These are phyloP conservation scores for Fusarium lyarnte DNA, from an alignment of 2,329 filamentous ascomycete species.

Conservation along the genomic window DNA sequence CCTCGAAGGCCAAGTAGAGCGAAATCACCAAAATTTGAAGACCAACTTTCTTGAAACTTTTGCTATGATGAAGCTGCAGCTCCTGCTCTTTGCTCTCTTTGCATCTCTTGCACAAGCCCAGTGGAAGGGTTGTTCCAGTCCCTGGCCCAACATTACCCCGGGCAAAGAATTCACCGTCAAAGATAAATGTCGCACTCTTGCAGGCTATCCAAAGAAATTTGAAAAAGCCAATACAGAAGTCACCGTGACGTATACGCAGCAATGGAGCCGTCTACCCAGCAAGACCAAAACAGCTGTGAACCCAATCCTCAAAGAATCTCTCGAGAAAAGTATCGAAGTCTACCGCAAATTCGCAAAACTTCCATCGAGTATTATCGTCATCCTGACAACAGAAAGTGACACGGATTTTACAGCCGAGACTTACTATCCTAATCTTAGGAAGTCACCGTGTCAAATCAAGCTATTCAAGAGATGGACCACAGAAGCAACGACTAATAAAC, in stretches of 20 bases:
- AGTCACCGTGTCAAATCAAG: slow-evolving; percentile 12
- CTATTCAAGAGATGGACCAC: slow-evolving; percentile 9
- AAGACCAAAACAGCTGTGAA: not conserved
- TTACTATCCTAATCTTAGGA: not conserved
- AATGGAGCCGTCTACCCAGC: not conserved
- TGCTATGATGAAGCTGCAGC: not conserved
- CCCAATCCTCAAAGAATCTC: slow-evolving; percentile 7
- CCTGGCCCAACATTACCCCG: not conserved
- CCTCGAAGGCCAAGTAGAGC: too few species aligned
- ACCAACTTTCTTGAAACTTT: rapidly evolving
- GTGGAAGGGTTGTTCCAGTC: slow-evolving; percentile 6
- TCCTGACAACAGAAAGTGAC: not conserved
- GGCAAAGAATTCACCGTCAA: slow-evolving; percentile 1
- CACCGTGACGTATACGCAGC: slow-evolving; percentile 10
- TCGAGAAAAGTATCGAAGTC: slow-evolving; percentile 1
- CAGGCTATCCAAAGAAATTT: slow-evolving; percentile 14
- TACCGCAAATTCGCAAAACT: slow-evolving; percentile 15
- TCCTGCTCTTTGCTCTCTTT: not conserved
- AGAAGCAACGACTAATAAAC: not conserved
- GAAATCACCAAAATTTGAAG: too few species aligned
- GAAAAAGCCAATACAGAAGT: not conserved
- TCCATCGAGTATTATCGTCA: slow-evolving; percentile 3
- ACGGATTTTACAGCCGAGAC: not conserved
- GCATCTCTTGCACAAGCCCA: not conserved
- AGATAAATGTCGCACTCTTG: slow-evolving; percentile 2